These are phyloP conservation scores for Debaryomyces udenii DNA, from an alignment of 1,139 yeast genomes.

Conservation along the genomic window DNA sequence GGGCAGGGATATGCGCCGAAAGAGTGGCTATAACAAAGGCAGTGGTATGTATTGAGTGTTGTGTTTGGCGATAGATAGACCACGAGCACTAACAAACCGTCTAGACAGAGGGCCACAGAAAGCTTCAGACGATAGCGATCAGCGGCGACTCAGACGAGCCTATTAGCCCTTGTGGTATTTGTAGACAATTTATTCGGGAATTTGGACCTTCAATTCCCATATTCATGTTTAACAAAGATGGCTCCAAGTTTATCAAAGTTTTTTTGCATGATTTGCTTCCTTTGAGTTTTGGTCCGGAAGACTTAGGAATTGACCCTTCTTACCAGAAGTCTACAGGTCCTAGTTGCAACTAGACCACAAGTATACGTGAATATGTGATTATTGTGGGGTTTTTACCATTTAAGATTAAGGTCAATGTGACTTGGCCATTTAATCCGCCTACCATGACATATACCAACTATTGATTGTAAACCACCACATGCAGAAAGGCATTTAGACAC, in stretches of 20 bases:
- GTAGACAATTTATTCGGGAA: constrained; percentile 86
- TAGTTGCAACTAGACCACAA: no score
- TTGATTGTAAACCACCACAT: no score
- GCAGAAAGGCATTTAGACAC: no score
- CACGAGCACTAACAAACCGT: neutral
- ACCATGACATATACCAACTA: no score
- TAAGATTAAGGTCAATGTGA: no score
- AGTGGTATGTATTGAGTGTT: constrained; percentile 35
- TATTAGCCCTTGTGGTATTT: constrained; percentile 91
- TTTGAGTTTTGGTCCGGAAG: constrained; percentile 83
- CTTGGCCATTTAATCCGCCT: no score
- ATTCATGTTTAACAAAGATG: constrained; percentile 62
- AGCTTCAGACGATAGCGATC: constrained; percentile 69
- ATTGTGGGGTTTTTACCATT: no score
- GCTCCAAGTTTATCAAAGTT: constrained; percentile 42
- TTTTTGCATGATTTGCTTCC: constrained; percentile 74
- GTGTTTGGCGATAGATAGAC: neutral
- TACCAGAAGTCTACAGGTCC: no score
- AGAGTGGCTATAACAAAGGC: constrained; percentile 76
- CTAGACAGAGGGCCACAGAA: constrained; percentile 45
- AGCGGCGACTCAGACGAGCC: constrained; percentile 62
- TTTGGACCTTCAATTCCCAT: constrained; percentile 59
- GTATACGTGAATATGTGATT: no score
- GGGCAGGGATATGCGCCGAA: constrained; percentile 91
- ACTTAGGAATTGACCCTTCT: constrained; percentile 33